Base-by-base conservation (phyloP, 192 early-diverging fungal species). In the Nowakowskiella sp. region DNA sequence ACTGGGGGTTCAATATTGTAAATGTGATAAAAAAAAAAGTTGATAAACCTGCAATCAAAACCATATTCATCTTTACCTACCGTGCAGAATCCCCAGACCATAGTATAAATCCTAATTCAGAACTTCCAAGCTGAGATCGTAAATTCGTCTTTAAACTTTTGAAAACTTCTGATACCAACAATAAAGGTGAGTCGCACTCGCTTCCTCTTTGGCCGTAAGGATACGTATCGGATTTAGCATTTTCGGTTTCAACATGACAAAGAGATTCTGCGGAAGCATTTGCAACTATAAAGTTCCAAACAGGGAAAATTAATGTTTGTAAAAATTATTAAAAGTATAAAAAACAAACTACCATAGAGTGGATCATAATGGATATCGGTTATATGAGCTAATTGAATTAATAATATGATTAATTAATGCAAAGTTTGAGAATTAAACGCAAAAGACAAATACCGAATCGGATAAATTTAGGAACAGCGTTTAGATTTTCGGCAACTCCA, bases 11-110 rank as follows among this genome's bases (percentile, higher is more conserved):
- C 9, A 42, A 9, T 51, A 7, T 10, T 47, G n/a, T 10, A 47
- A 31, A 9, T 31, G n/a, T n/a, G n/a, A n/a, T n/a, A n/a, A n/a
- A n/a, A n/a, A n/a, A n/a, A n/a, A n/a, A n/a, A n/a, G n/a, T n/a
- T n/a, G n/a, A n/a, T n/a, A n/a, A n/a, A n/a, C n/a, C n/a, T n/a
- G n/a, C n/a, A 47, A 10, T 31, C 21, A 51, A 7, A 51, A 29
- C 39, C 24, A 21, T 29, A 42, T 10, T 31, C 19, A 10, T 9
- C 39, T 47, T 13, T 21, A 9, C 21, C 10, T 22, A 10, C 46
- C 50, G 10, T 6, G 63, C 59, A 19, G 50, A 57, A 49, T 77
- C 75, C 0, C 75, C 75, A 5, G 75, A 74, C 64, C 63, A 70
- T 10, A 77, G 55, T 6, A 77, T 64, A 32, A 74, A 44, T 47